phyloP scores from a whole-genome alignment of 2,329 filamentous ascomycete genomes.

The Trichoderma gracile region DNA sequence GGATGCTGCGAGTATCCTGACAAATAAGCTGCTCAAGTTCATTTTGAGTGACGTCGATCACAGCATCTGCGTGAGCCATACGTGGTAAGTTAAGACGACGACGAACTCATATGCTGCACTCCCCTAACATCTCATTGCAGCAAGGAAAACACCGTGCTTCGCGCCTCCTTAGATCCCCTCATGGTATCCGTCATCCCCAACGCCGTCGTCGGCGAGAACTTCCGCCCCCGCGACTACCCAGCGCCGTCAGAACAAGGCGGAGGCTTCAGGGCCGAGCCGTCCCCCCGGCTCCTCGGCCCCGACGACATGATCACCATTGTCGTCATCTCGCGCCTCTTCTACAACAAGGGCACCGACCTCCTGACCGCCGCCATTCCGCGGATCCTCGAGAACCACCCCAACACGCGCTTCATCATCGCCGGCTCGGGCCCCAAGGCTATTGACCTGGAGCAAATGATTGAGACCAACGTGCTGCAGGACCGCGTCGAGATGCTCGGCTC shows the following conservation, averaged over 20 bases:
- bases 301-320: constrained; percentile 92
- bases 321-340: constrained; percentile 94
- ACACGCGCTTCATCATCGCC: constrained; percentile 95
- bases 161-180: constrained; percentile 89
- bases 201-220: constrained; percentile 94
- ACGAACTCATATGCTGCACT: background rate
- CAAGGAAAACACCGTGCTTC: constrained; percentile 96
- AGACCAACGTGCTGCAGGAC: constrained; percentile 90
- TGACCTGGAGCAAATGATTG: constrained; percentile 96
- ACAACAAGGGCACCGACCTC: constrained; percentile 97
- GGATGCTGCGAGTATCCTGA: constrained; percentile 91
- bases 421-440: constrained; percentile 96
- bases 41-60: constrained; percentile 95
- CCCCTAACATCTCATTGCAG: constrained; percentile 46
- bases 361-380: constrained; percentile 94
- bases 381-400: constrained; percentile 84
- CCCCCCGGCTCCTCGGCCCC: constrained; percentile 71
- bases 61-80: constrained; percentile 97
- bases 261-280: constrained; percentile 47
- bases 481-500: constrained; percentile 90
- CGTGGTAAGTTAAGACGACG: constrained; percentile 64
- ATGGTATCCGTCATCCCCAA: constrained; percentile 99
- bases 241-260: constrained; percentile 35
- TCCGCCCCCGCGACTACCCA: constrained; percentile 63
- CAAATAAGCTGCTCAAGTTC: constrained; percentile 97